phyloP scores from a whole-genome alignment of 306 rosid species.

The Adenanthera pavonina region DNA sequence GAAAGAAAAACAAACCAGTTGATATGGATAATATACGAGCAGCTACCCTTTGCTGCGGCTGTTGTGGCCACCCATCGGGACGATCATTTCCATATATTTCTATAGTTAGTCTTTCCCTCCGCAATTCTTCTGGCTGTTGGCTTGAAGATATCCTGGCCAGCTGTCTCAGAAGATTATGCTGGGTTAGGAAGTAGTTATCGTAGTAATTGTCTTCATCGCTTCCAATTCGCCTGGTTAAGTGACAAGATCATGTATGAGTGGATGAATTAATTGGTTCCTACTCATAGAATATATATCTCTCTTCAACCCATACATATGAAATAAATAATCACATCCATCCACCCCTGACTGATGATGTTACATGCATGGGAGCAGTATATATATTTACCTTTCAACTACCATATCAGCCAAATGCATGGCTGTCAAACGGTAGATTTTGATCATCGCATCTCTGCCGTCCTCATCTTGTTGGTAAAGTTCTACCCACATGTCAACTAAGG shows the following conservation, averaged over 20 bases:
- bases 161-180: slow-evolving; percentile 53
- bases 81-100: slow-evolving; percentile 21
- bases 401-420: background rate
- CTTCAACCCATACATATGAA: too few relatives aligned
- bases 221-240: slow-evolving; percentile 42
- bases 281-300: too few relatives aligned
- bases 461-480: background rate
- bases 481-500: background rate
- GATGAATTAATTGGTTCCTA: background rate
- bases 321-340: too few relatives aligned
- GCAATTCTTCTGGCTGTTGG: background rate
- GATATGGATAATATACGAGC: slow-evolving; percentile 43
- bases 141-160: slow-evolving; percentile 36
- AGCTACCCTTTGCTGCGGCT: slow-evolving; percentile 6
- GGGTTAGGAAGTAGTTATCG: slow-evolving; percentile 41
- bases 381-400: background rate
- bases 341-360: too few relatives aligned
- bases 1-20: slow-evolving; percentile 28
- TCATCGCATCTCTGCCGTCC: background rate
- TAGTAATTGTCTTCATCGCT: slow-evolving; percentile 33
- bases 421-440: background rate
- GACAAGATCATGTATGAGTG: background rate
- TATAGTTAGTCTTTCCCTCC: slow-evolving; percentile 44
- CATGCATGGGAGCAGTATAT: too few relatives aligned
- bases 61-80: slow-evolving; percentile 30